Base-by-base conservation (phyloP, 352 stramenopile species). In the Globisporangium paddicum region DNA sequence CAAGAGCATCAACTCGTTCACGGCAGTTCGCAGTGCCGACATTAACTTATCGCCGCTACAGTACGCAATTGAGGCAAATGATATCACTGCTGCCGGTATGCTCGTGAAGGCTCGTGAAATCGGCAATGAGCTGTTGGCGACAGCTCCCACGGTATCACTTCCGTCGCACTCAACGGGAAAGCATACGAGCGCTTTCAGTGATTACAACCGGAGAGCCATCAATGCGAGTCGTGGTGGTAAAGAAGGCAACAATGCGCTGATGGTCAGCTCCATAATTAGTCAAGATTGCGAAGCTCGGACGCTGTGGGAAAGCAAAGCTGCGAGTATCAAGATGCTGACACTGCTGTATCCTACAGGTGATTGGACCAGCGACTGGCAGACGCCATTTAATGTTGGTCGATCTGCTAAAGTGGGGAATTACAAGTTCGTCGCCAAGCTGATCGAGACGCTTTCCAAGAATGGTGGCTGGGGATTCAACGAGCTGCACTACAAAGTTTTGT, bases 201-300 rank as follows among this genome's bases (percentile, higher is more conserved):
- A 93, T 50, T 93, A 93, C 66, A 90, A 93, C 59, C 79, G 83
- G 0, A 74, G 83, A 16, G 80, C 82, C 21, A 86, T 93, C 58
- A 93, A 93, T 49, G 83, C 83, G 14, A 93, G 83, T 72, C 83
- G 83, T 5, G 80, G 80, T 7, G 83, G 83, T 2, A 86, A 84
- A 47, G 83, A 93, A 66, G 83, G 83, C 40, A 89, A 90, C 52
- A 90, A 90, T 14, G 83, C 83, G 6, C 59, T 93, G 1, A 63
- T 90, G 16, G 58, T 51, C 19, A 49, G 26, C 5, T 35, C 45
- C 30, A 13, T 8, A 13, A 19, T 66, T 19, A 38, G 47, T 1
- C 11, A 30, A 3, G n/a, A 61, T 11, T 49, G 51, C 32, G 68
- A 69, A 9, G 11, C 53, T 34, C 56, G 64, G 4, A 75, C 69